Percentiles rank a stretch among this genome's conserved stretches.
Evolutionary conservation across 805 yeast genomes (phyloP).

Genomic region (Candida boleticola): DNA sequence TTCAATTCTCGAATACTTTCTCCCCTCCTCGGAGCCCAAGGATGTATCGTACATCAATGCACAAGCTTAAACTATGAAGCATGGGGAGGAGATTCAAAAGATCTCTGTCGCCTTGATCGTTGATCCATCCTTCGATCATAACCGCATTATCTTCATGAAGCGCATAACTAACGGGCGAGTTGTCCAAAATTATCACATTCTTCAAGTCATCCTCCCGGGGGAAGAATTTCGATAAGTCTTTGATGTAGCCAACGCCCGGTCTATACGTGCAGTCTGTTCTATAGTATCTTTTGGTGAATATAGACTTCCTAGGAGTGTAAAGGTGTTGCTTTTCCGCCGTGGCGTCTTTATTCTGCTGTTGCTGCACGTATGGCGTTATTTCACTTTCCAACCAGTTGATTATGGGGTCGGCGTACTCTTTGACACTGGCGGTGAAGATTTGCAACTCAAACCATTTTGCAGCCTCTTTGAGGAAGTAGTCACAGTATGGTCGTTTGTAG

Average conservation of each 20-base stretch:
- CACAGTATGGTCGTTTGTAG: slow-evolving; percentile 89
- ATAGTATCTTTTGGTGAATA: slow-evolving; percentile 62
- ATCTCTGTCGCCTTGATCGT: slow-evolving; percentile 89
- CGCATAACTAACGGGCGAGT: slow-evolving; percentile 88
- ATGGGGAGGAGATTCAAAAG: slow-evolving; percentile 79
- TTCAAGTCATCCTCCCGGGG: slow-evolving; percentile 69
- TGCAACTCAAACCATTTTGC: slow-evolving; percentile 85
- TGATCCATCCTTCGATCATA: slow-evolving; percentile 96
- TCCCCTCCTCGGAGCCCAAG: slow-evolving; percentile 76
- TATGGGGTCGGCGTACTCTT: slow-evolving; percentile 96
- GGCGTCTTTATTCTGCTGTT: slow-evolving; percentile 9
- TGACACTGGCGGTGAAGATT: slow-evolving; percentile 91
- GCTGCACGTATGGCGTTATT: slow-evolving; percentile 15
- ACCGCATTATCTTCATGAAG: slow-evolving; percentile 85
- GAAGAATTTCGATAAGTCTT: slow-evolving; percentile 39
- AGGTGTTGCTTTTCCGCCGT: slow-evolving; percentile 2
- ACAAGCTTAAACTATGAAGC: slow-evolving; percentile 67
- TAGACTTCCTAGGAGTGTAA: slow-evolving; percentile 3
- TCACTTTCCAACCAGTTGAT: slow-evolving; percentile 86
- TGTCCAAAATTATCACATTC: slow-evolving; percentile 78
- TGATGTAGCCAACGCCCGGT: slow-evolving; percentile 80
- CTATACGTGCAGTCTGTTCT: slow-evolving; percentile 76
- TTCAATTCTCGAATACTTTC: slow-evolving; percentile 49
- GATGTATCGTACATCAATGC: slow-evolving; percentile 81
- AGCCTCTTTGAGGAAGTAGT: slow-evolving; percentile 74